Base-by-base conservation (phyloP, 139 green algal genomes). In the Coccomyxa sp. region DNA sequence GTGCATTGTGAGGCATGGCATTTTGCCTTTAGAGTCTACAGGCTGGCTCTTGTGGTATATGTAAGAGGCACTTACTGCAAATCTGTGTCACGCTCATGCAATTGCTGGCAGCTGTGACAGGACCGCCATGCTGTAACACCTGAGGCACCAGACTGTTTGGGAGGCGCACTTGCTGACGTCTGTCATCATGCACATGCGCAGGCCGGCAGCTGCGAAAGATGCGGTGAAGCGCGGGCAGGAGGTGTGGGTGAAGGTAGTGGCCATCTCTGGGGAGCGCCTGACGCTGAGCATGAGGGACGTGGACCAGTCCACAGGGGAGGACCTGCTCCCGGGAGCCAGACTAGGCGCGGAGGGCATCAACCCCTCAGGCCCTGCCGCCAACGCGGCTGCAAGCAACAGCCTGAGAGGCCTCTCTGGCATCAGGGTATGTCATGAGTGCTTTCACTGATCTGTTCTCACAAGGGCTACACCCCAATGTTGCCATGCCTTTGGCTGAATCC, bases 201-300 rank as follows among this genome's bases (percentile, higher is more conserved):
- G 90, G 29, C 79, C 92, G 8, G 78, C 39, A 54, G 91, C 83
- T 58, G 90, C 93, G 29, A 94, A 90, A 75, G 94, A 97, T 16
- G 85, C 91, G 39, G 89, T 97, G 18, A 86, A 88, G 79, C 80
- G 87, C 7, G 81, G 76, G 6, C 79, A 88, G 70, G 85, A 90
- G 68, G 95, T 98, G 35, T 96, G 89, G 90, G 87, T 97, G 39
- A 97, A 98, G 81, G 90, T 96, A 9, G 80, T 97, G 31, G 88
- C 78, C 36, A 81, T 84, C 36, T 71, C 73, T 3, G 79, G 84
- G 16, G 14, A 34, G 39, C 75, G 70, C 39, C 73, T 84, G 39
- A 88, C 86, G 0, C 87, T 99, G 27, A 92, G 83, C 70, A 98
- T 99, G 90, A 82, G 91, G 0, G 95, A 99, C 75, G 96, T 99